Base-by-base conservation (phyloP, 768 basidiomycete genomes). In the Trametes cinnabarina region DNA sequence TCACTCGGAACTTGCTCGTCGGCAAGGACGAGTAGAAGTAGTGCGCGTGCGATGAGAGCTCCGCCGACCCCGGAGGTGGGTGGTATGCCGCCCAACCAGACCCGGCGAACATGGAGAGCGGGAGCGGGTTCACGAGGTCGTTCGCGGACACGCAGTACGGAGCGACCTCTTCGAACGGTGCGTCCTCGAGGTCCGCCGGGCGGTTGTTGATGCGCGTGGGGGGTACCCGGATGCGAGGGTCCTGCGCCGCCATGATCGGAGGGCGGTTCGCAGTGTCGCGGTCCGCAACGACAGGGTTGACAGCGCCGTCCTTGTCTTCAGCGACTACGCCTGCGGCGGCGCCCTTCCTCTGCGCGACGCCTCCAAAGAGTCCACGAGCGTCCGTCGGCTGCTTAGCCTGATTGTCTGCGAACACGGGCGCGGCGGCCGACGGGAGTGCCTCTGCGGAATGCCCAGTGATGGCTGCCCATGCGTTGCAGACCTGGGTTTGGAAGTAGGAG, bases 101-200 rank as follows among this genome's bases (percentile, higher is more conserved):
- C 28, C 94, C 97, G 60, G 88, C 90, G 76, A 98, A 98, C 64
- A 98, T 74, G 28, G 91, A 92, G 0, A 88, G 85, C n/a, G 96
- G 96, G 0, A 98, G 80, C 1, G 97, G 97, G 74, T 98, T 98
- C 72, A 99, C 92, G 50, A 98, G 79, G 71, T 99, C 95, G 72
- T 98, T 96, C n/a, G 97, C 97, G 20, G 87, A 88, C 0, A 92
- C 94, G 72, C 97, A 98, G 76, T 81, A 94, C 7, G 96, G 97
- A 37, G 85, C 80, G 49, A 96, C 83, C 72, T 98, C 97, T 69
- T 90, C 84, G 71, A 89, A 96, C 3, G 83, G 77, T 1, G 75
- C 72, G 12, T 70, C 2, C 30, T 42, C 58, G 25, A 72, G 50
- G 63, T 72, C 71, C 20, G 62, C 64, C 1, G 90, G 90, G 2